Evolutionary conservation across 2,329 filamentous ascomycete genomes (phyloP), one percentile per base, ranked within the genome.

Genomic region (Claviceps capensis): DNA sequence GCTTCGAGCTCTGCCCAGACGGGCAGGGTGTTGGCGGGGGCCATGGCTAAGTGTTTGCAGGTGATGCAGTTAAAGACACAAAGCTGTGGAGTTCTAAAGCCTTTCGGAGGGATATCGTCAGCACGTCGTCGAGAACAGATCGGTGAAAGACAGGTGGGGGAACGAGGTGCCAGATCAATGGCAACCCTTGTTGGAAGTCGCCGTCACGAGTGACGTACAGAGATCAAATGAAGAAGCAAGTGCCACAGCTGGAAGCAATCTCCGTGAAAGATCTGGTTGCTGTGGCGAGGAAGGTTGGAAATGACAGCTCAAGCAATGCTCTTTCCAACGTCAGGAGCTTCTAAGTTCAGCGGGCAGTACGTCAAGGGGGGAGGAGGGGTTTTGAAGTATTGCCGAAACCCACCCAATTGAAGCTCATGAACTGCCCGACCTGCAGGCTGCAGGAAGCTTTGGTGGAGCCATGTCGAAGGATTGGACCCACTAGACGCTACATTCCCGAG

Each of bases 1-100:
- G 87, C 78, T 73, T 95, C 87, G 65, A 98, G 88, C 67, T 86
- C 81, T 68, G 85, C 79, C 91, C 93, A 98, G 65, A 88, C 83
- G 62, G 82, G 76, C 61, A 95, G 84, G 57, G 88, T 85, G 67
- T 83, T 89, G 61, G 91, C 85, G 75, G 94, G 89, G 61, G 87
- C 79, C 81, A 95, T 83, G 59, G 61, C 74, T 65, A 30, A 16
- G 34, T 2, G 48, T 53, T 14, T 36, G 19, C 48, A 43, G 43
- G 38, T 19, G 44, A 46, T 46, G 16, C 11, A 3, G 26, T 34
- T 2, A 26, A 17, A 17, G 44, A 34, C 4, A 34, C 7, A 43
- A 36, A 37, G 26, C n/a, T n/a, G 23, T 22, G 38, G 23, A 14
- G 17, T 17, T 26, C 14, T 37, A 14, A 7, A n/a, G 13, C 23